phyloP scores from a whole-genome alignment of 163 green algal species.

The Picocystis sp. region DNA sequence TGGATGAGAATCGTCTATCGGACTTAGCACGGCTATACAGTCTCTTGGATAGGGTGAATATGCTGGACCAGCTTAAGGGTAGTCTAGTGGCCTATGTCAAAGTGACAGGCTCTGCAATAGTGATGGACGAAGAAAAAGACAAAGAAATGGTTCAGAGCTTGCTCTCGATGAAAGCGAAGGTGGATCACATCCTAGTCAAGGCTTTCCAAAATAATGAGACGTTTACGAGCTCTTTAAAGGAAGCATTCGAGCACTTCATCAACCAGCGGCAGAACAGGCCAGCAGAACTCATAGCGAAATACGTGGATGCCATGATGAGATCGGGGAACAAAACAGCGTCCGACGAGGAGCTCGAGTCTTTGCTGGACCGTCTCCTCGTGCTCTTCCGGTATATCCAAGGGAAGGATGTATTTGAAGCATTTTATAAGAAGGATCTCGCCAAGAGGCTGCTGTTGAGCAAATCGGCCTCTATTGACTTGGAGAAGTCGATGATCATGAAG shows the following conservation, averaged over 20 bases:
- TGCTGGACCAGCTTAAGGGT: too few species aligned
- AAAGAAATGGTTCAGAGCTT: slow-evolving; percentile 68
- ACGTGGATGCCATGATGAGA: slow-evolving; percentile 69
- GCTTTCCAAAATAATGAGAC: slow-evolving; percentile 43
- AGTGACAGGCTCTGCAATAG: slow-evolving; percentile 31
- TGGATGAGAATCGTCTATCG: background rate
- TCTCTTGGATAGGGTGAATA: background rate
- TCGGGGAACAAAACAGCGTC: slow-evolving; percentile 49
- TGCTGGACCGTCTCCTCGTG: slow-evolving; percentile 66
- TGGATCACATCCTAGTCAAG: slow-evolving; percentile 46
- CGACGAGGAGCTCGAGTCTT: slow-evolving; percentile 71
- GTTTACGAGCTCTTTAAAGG: slow-evolving; percentile 63
- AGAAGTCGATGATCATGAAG: slow-evolving; percentile 86
- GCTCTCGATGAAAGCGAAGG: slow-evolving; percentile 51
- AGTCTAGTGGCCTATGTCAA: slow-evolving; percentile 5
- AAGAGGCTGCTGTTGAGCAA: slow-evolving; percentile 84
- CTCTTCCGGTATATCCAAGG: slow-evolving; percentile 87
- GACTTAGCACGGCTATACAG: background rate
- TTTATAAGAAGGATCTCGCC: slow-evolving; percentile 82
- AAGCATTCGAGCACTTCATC: slow-evolving; percentile 80
- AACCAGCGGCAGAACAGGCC: slow-evolving; percentile 62
- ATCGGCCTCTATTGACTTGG: slow-evolving; percentile 64
- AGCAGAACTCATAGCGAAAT: slow-evolving; percentile 73
- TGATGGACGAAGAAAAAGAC: slow-evolving; percentile 80
- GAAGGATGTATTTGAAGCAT: slow-evolving; percentile 86